phyloP scores from a whole-genome alignment of 179 eudicot genomes.

The Vitellaria paradoxa region DNA sequence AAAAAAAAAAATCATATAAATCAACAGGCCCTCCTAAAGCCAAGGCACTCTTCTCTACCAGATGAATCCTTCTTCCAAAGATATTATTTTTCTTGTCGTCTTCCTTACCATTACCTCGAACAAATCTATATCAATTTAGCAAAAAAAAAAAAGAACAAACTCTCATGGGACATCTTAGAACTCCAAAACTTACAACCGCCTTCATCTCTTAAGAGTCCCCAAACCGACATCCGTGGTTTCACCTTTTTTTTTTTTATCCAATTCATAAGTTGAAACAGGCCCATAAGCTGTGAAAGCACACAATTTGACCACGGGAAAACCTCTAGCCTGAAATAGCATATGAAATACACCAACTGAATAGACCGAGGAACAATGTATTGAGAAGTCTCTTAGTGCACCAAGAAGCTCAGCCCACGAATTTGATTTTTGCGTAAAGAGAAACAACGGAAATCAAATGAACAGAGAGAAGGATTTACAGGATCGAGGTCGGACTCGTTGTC shows the following conservation, averaged over 20 bases:
- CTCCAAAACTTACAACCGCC: not conserved
- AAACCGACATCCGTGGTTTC: not conserved
- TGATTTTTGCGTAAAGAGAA: not conserved
- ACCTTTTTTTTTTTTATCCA: not conserved
- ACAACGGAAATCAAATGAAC: not conserved
- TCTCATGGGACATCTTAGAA: too few species aligned
- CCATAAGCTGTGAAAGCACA: not conserved
- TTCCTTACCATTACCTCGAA: not conserved
- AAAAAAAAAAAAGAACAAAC: too few species aligned
- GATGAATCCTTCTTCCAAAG: not conserved
- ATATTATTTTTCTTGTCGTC: not conserved
- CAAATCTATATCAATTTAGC: too few species aligned
- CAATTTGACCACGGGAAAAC: not conserved
- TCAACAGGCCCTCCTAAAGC: not conserved
- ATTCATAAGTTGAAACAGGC: not conserved
- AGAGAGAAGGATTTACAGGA: conserved; percentile 29
- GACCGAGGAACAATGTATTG: not conserved
- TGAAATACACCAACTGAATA: not conserved
- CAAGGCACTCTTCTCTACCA: not conserved
- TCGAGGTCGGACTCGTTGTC: conserved; percentile 39
- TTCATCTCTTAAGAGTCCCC: not conserved
- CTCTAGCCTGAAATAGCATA: not conserved
- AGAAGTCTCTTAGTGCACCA: not conserved
- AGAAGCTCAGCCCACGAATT: not conserved
- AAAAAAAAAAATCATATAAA: not conserved